These are phyloP conservation scores for Grammothele lineata DNA, from an alignment of 768 basidiomycete species.

Conservation along the genomic window DNA sequence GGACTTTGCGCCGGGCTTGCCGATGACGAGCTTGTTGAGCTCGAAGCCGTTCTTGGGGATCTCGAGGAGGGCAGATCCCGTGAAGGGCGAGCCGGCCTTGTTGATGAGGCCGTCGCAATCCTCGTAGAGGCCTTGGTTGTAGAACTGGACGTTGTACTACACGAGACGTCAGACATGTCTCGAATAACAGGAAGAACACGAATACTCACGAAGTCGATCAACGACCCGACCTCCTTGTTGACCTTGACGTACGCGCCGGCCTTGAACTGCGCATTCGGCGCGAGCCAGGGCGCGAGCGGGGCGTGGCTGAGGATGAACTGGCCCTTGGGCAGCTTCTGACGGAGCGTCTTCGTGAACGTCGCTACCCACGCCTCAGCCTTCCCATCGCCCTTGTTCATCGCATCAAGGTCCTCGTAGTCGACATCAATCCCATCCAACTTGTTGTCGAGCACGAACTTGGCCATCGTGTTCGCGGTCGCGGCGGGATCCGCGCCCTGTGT, in stretches of 20 bases:
- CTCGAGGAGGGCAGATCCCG: conserved; percentile 38
- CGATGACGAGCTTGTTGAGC: conserved; percentile 63
- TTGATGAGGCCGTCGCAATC: conserved; percentile 34
- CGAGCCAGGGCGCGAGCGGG: conserved; percentile 23
- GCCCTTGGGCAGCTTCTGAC: conserved; percentile 17
- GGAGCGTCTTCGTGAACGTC: conserved; percentile 19
- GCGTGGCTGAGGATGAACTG: conserved; percentile 19
- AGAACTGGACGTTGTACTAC: conserved; percentile 19
- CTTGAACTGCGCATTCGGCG: conserved; percentile 21
- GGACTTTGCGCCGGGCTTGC: conserved; percentile 46
- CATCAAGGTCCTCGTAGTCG: conserved; percentile 21
- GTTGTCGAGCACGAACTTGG: conserved; percentile 30
- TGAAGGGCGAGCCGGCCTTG: conserved; percentile 35
- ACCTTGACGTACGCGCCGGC: conserved; percentile 52
- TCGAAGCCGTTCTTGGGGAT: conserved; percentile 50
- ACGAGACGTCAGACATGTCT: conserved; percentile 8
- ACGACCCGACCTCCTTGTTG: conserved; percentile 44
- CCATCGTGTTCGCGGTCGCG: conserved; percentile 28
- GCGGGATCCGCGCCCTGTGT: conserved; percentile 27
- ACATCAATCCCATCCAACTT: conserved; percentile 22
- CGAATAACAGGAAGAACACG: too few relatives aligned
- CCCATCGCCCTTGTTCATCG: conserved; percentile 16
- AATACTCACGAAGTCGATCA: conserved; percentile 49
- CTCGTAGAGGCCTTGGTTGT: conserved; percentile 28
- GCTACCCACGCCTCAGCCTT: conserved; percentile 19